phyloP scores from a whole-genome alignment of 1,284 basidiomycete genomes.

The Malassezia caprae region DNA sequence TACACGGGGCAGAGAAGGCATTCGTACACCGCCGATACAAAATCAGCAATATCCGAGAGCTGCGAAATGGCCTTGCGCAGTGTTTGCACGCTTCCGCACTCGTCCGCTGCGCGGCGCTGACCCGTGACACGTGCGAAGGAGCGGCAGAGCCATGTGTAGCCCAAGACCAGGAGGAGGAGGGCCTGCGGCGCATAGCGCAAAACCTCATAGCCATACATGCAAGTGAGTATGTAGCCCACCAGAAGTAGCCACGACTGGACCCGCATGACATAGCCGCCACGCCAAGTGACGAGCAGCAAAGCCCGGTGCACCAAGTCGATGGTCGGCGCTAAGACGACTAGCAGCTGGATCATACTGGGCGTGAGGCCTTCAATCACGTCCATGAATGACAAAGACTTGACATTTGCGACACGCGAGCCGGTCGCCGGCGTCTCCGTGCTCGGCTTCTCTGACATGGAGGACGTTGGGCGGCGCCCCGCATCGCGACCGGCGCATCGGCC shows the following conservation, averaged over 20 bases:
- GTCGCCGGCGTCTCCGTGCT: background rate
- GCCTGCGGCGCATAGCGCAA: conserved; percentile 41
- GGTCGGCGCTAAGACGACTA: conserved; percentile 24
- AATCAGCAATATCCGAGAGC: conserved; percentile 38
- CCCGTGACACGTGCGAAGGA: conserved; percentile 23
- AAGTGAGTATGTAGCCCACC: conserved; percentile 30
- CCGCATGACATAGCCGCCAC: conserved; percentile 25
- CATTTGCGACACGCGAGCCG: background rate
- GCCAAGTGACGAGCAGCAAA: conserved; percentile 41
- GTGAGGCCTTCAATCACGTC: conserved; percentile 33
- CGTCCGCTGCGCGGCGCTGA: conserved; percentile 16
- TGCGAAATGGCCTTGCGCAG: conserved; percentile 35
- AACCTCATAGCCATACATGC: conserved; percentile 42
- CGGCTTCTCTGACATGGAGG: conserved; percentile 2
- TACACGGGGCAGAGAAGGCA: conserved; percentile 27
- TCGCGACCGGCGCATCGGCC: background rate
- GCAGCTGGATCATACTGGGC: conserved; percentile 25
- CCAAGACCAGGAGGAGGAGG: conserved; percentile 27
- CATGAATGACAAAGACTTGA: conserved; percentile 8
- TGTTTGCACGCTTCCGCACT: conserved; percentile 19
- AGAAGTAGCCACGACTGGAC: conserved; percentile 34
- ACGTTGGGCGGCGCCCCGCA: background rate
- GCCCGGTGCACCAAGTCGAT: conserved; percentile 28
- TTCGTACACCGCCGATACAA: conserved; percentile 24
- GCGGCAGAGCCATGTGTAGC: conserved; percentile 23